Evolutionary conservation across 2,329 filamentous ascomycete species (phyloP), one percentile per base, ranked within the genome.

Genomic region (Elsinoe batatas): DNA sequence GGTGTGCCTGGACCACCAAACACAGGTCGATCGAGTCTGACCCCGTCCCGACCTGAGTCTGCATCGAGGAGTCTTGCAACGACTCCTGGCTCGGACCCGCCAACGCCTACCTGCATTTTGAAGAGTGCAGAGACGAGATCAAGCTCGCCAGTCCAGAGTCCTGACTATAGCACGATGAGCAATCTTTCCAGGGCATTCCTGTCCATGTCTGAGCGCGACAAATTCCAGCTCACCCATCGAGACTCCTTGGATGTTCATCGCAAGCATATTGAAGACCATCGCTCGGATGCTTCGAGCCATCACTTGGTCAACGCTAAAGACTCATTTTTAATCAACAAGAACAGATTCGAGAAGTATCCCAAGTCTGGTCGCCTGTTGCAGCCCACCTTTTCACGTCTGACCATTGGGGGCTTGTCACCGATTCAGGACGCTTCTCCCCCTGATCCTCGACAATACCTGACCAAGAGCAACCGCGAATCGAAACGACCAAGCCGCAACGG

Each of bases 341-440:
- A 56, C 17, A 62, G 64, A 56, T 59, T 63, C 15, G 63, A 63
- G 26, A 62, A 46, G 30, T 59, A 61, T 30, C 61, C 61, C 1
- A 58, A 53, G 12, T 44, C 46, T n/a, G 35, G 50, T 12, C 18
- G 30, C 11, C 55, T 54, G 8, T 36, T 49, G 20, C 61, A 58
- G 53, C 57, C 56, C 15, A 58, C 60, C 36, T 60, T 61, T n/a
- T 44, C 37, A 4, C 43, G 53, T n/a, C 30, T 55, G 11, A 47
- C 53, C 12, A 36, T 55, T 17, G 62, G 63, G 6, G 63, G 61
- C 2, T 57, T 68, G 43, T 62, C 59, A 46, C 59, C 65, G 3
- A 66, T 67, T 44, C 43, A 58, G n/a, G 65, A 68, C 58, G 59
- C 63, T 17, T 64, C 61, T 36, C 65, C 65, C n/a, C 64, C 65